Conservation (phyloP, 2,329 filamentous ascomycete species). For the Zymoseptoria brevis region DNA sequence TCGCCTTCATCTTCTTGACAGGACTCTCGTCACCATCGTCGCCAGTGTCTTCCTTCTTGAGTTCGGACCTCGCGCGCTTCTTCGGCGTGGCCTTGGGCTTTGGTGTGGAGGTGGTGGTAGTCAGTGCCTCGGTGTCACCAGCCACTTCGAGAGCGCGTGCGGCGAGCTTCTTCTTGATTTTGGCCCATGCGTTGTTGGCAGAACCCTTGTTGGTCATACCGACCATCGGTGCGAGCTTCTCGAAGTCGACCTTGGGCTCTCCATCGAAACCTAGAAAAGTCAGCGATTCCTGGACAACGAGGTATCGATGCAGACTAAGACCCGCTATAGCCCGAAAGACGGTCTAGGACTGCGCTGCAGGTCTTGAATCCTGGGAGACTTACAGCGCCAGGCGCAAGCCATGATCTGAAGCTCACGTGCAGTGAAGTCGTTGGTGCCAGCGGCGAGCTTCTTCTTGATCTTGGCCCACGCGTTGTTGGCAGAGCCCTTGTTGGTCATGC, state of each 20-base stretch:
- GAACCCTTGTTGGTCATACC: slow-evolving; percentile 20
- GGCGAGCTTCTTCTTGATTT: slow-evolving; percentile 29
- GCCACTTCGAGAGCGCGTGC: slow-evolving; percentile 5
- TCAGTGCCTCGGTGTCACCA: background rate
- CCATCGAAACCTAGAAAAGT: slow-evolving; percentile 16
- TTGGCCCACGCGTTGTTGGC: slow-evolving; percentile 7
- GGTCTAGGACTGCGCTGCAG: background rate
- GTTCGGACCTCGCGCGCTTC: slow-evolving; percentile 13
- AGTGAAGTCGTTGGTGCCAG: slow-evolving; percentile 14
- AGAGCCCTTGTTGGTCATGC: slow-evolving; percentile 5
- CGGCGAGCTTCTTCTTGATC: slow-evolving; percentile 3
- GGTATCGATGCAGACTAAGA: background rate
- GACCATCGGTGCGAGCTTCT: slow-evolving; percentile 18
- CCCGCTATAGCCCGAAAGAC: slow-evolving; percentile 17
- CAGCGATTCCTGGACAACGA: slow-evolving; percentile 31
- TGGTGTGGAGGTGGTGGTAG: slow-evolving; percentile 7
- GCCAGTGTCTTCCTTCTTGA: slow-evolving; percentile 8
- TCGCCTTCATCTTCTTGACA: slow-evolving; percentile 10
- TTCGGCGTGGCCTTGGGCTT: slow-evolving; percentile 15
- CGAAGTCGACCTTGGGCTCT: slow-evolving; percentile 12
- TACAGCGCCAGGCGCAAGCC: slow-evolving; percentile 22
- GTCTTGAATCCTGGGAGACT: background rate
- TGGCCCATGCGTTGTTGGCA: slow-evolving; percentile 27
- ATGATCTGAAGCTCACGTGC: slow-evolving; percentile 21
- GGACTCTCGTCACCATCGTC: slow-evolving; percentile 18